Conservation (phyloP, 495 filamentous ascomycete species). For the Gamarada debralockiae region DNA sequence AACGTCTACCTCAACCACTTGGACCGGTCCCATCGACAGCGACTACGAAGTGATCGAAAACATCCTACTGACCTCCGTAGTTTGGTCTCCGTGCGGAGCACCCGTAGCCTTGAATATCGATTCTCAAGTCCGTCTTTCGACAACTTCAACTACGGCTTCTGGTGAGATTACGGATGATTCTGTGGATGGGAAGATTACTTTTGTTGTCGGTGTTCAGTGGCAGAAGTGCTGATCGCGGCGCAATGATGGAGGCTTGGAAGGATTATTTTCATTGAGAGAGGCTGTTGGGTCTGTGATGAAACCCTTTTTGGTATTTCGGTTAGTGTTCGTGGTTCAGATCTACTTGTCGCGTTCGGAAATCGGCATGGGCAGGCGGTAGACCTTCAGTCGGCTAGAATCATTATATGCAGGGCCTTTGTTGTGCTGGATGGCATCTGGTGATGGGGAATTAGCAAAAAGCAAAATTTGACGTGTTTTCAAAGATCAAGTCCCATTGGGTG, state of each 20-base stretch:
- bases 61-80: slow-evolving; percentile 29
- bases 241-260: neutral
- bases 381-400: no score
- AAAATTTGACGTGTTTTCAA: no score
- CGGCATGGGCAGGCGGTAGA: no score
- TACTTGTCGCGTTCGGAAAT: no score
- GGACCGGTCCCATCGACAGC: slow-evolving; percentile 30
- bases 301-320: no score
- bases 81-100: slow-evolving; percentile 30
- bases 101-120: slow-evolving; percentile 33
- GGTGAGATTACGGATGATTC: slow-evolving; percentile 36
- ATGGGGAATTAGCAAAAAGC: no score
- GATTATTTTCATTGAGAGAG: no score
- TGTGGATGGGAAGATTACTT: slow-evolving; percentile 33
- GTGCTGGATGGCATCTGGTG: no score
- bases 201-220: slow-evolving; percentile 30
- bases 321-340: no score
- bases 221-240: slow-evolving; percentile 16
- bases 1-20: slow-evolving; percentile 29
- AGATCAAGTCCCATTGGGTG: no score
- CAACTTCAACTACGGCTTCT: slow-evolving; percentile 20
- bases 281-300: no score
- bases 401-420: no score
- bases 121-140: slow-evolving; percentile 31
- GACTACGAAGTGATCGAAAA: slow-evolving; percentile 32